These are phyloP conservation scores for Pseudonitzschia multiseries DNA, from an alignment of 108 stramenopile species.

Conservation along the genomic window DNA sequence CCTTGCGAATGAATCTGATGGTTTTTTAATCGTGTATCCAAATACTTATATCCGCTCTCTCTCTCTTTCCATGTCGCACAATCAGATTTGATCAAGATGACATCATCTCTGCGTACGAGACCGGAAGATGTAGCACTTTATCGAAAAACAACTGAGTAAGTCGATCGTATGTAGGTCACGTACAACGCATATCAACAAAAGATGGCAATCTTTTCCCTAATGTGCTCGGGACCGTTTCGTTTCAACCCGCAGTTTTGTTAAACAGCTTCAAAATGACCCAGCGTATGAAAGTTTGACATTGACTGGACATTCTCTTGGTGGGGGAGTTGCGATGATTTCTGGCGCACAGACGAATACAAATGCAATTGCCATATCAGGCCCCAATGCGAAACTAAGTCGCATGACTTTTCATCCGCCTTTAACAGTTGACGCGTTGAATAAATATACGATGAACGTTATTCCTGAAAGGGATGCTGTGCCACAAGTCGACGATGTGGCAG, in stretches of 20 bases:
- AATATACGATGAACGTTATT: slow-evolving; percentile 74
- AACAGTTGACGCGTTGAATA: slow-evolving; percentile 45
- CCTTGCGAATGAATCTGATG: too few relatives aligned
- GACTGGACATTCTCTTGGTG: slow-evolving; percentile 46
- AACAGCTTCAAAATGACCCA: background rate
- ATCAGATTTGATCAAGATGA: slow-evolving; percentile 20
- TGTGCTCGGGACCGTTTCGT: background rate
- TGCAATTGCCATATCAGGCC: slow-evolving; percentile 69
- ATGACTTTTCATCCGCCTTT: slow-evolving; percentile 63
- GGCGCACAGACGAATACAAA: slow-evolving; percentile 70
- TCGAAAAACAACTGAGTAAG: too few relatives aligned
- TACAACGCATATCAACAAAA: too few relatives aligned
- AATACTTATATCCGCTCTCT: background rate
- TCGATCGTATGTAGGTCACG: too few relatives aligned
- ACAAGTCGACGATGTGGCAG: slow-evolving; percentile 57
- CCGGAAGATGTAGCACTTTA: too few relatives aligned
- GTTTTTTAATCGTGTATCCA: too few relatives aligned
- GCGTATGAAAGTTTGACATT: background rate
- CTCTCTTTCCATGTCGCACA: slow-evolving; percentile 3
- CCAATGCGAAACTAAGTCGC: slow-evolving; percentile 64
- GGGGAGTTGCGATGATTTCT: slow-evolving; percentile 77
- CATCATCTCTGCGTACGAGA: slow-evolving; percentile 16
- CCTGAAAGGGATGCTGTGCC: slow-evolving; percentile 80
- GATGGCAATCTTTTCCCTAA: too few relatives aligned
- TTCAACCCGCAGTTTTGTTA: background rate